phyloP scores from a whole-genome alignment of 2,329 filamentous ascomycete species.

The Pseudopyrenochaeta lycopersici region DNA sequence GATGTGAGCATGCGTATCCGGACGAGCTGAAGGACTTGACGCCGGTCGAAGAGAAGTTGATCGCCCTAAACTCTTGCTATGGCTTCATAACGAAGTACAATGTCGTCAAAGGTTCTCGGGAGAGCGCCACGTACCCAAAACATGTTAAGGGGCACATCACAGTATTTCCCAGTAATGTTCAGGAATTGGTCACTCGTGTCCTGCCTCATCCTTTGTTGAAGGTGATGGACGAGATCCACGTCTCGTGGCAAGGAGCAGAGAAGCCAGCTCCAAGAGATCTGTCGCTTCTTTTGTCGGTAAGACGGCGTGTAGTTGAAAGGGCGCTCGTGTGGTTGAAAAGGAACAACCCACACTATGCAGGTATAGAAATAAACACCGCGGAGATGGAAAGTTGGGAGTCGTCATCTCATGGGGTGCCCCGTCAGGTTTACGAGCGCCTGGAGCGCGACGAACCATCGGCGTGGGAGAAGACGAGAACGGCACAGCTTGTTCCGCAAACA shows the following conservation, averaged over 20 bases:
- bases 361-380: background rate
- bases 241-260: conserved; percentile 1
- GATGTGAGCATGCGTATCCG: conserved; percentile 5
- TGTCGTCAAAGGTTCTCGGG: background rate
- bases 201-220: conserved; percentile 4
- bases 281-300: conserved; percentile 1
- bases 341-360: background rate
- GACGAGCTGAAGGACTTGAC: conserved; percentile 3
- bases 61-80: conserved; percentile 6
- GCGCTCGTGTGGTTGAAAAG: conserved; percentile 1
- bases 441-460: background rate
- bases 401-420: background rate
- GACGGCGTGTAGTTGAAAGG: conserved; percentile 2
- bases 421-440: conserved; percentile 1
- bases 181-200: conserved; percentile 4
- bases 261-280: conserved; percentile 1
- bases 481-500: conserved; percentile 3
- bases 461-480: background rate
- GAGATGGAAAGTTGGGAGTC: conserved; percentile 2
- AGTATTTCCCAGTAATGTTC: conserved; percentile 6
- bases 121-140: conserved; percentile 5
- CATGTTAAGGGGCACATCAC: conserved; percentile 8
- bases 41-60: conserved; percentile 5
- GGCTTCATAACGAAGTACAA: conserved; percentile 8
- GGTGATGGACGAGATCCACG: conserved; percentile 2